Evolutionary conservation across 768 basidiomycete genomes (phyloP), one percentile per base, ranked within the genome.

Genomic region (Galerina marginata): DNA sequence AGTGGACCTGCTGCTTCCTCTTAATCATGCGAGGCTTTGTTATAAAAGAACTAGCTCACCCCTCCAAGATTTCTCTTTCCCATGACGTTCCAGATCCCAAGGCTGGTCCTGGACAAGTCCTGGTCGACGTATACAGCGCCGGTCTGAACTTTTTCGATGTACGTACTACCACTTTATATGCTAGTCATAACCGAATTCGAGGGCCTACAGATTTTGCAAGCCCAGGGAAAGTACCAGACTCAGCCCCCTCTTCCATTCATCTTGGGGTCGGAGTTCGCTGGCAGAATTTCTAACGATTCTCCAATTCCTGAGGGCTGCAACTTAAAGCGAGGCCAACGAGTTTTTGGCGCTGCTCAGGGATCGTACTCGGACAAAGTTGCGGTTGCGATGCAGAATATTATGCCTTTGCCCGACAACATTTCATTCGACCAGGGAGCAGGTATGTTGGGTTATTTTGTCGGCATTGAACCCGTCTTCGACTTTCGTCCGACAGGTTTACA

Each of bases 401-500:
- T 88, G 9, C 85, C 85, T 20, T 82, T 99, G 12, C 96, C 96
- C 0, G 81, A 88, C 48, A 80, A 80, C 44, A 81, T 98, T 74
- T 82, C 85, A 6, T 95, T 87, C 65, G 93, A 96, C 60, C 87
- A 96, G 72, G 96, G 94, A 4, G 90, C 94, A 61, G 89, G 91
- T 87, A 69, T 42, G 80, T 75, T 26, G 15, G 43, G 25, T 51
- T 45, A 38, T 45, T 25, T 53, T 40, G 1, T 56, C 20, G 15
- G 16, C n/a, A 33, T 36, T 33, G 11, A 11, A 9, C 39, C 16
- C 14, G 11, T 26, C 46, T 25, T 44, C 38, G 11, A 20, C 26
- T 36, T 42, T 36, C 29, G 54, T 48, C 12, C 46, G 29, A 37
- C 58, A 90, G 94, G 92, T 2, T 70, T 97, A 51, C 91, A 74